A percentile compares a stretch with the other conserved stretches of the same genome.
phyloP scores from a whole-genome alignment of 441 rosid species.

The Gossypium trilobum region DNA sequence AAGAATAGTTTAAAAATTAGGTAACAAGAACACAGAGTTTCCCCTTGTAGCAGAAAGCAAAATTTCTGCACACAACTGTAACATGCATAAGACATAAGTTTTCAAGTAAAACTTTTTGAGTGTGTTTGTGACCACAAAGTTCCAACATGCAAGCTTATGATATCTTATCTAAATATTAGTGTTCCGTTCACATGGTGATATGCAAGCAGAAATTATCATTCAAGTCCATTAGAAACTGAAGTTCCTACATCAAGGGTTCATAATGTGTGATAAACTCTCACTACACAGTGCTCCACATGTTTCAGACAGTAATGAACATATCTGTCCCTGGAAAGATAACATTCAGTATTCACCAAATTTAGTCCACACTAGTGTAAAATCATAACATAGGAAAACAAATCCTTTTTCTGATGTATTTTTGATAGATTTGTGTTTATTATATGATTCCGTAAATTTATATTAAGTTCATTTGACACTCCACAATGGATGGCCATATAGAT shows the following conservation, averaged over 20 bases:
- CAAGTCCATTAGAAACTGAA: background rate
- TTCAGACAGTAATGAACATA: background rate
- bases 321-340: background rate
- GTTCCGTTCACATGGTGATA: background rate
- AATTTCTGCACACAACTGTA: background rate
- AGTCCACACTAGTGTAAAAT: background rate
- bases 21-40: background rate
- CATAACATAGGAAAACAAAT: background rate
- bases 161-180: background rate
- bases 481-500: background rate
- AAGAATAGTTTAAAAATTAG: background rate
- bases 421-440: background rate
- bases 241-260: background rate
- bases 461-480: slow-evolving; percentile 1
- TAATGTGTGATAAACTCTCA: background rate
- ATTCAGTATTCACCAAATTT: background rate
- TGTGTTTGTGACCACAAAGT: background rate
- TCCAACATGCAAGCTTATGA: background rate
- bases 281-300: background rate
- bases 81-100: background rate
- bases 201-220: background rate
- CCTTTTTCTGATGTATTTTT: background rate
- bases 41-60: background rate
- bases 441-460: background rate
- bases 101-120: background rate